Base-by-base conservation (phyloP, 179 eudicot species). In the Actinidia arguta region DNA sequence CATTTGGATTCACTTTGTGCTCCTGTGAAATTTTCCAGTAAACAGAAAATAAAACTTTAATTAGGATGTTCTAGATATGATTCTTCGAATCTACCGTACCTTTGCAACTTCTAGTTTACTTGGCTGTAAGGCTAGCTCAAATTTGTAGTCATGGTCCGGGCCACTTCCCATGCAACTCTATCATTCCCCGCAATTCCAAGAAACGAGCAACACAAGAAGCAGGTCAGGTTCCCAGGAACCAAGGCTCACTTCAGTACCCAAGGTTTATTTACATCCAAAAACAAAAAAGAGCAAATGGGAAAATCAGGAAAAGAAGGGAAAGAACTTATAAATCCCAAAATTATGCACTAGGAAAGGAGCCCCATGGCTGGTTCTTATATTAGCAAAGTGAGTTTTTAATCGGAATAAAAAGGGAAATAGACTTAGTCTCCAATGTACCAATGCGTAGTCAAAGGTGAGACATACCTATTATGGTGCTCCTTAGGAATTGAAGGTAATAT, bases 81-180 rank as follows among this genome's bases (percentile, higher is more conserved):
- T 42, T 73, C 76, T 48, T 70, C 10, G 46, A 75, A 56, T 75
- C 70, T 12, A 72, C 72, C 82, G 79, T 91, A 93, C 99, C 93
- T 93, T 87, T 54, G 99, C 99, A 85, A 93, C 84, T 13, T 91
- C 98, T 72, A 94, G 88, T 85, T 91, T 93, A 80, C 96, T 94
- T 51, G 95, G 96, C 91, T 95, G 99, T 85, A 96, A 90, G 85
- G 98, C 95, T 74, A 96, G 94, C 79, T 96, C 99, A 96, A 96
- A 96, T 89, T 93, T 94, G 84, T 96, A 96, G 85, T 96, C 98
- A 85, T 94, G 96, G 67, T 96, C 99, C 55, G 98, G 71, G 98
- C 97, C 80, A 96, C 96, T 84, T 94, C 99, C 73, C 93, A 89
- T 61, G 98, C 99, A 81, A 94, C 86, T 90, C 99, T 77, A 92